Base-by-base conservation (phyloP, 2,329 filamentous ascomycete species). In the Fusarium duplospermum region DNA sequence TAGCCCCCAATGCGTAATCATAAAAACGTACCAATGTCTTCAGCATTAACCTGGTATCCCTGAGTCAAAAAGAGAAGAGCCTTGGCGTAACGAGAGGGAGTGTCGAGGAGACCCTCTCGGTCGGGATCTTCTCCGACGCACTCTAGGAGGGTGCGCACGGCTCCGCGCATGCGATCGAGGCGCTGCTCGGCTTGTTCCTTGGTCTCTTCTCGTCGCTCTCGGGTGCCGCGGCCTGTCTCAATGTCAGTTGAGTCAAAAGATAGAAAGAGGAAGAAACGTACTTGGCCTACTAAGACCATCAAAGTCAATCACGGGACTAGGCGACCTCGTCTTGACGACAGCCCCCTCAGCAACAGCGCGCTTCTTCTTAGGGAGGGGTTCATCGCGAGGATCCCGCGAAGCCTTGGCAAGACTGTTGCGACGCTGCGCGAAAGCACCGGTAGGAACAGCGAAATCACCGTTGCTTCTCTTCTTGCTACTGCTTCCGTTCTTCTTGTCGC, bases 1-100 rank as follows among this genome's bases (percentile, higher is more conserved):
- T 11, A 54, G 18, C 47, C 27, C 24, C 20, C 31, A 11, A 57
- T 16, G n/a, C 18, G 52, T 22, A 27, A 27, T 47, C 22, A 42
- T 24, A 33, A 33, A 18, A 5, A n/a, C 20, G 16, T 36, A 58
- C 33, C 94, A 75, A 98, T 93, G 81, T 97, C 94, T 71, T 91
- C 89, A 64, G 98, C 90, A 79, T 98, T 98, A 86, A 98, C 92
- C 85, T 98, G 95, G 82, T 99, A 99, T 50, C 96, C 96, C 82
- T 97, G 95, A 7, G 96, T 99, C 83, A 99, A 95, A 86, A 93
- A 97, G 72, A 98, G 90, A 89, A 99, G 92, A 16, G 96, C 96
- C 84, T 98, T 96, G 56, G 96, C 96, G 82, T 98, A 99, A 71
- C 96, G 90, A 79, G 93, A 91, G 0, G 96, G 96, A 0, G 91